Conservation (phyloP, 768 basidiomycete species). For the Leccinum rimulosum region DNA sequence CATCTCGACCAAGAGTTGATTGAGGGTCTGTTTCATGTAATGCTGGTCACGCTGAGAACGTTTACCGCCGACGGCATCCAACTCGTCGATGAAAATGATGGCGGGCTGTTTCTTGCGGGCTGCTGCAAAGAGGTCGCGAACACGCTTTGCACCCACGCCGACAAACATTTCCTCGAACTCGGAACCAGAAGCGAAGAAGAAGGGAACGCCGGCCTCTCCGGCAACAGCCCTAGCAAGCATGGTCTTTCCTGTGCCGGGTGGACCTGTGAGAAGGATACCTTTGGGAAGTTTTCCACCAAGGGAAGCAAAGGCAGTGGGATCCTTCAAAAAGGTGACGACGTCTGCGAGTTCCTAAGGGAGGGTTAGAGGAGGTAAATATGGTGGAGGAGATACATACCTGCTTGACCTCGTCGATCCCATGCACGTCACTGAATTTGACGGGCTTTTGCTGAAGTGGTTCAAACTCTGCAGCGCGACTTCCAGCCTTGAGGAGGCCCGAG, state of each 20-base stretch:
- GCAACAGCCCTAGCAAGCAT: slow-evolving; percentile 96
- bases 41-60: slow-evolving; percentile 81
- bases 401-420: slow-evolving; percentile 97
- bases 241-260: slow-evolving; percentile 80
- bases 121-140: slow-evolving; percentile 90
- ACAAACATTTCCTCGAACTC: slow-evolving; percentile 99
- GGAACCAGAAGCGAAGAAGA: slow-evolving; percentile 94
- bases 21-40: slow-evolving; percentile 92
- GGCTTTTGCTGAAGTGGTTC: slow-evolving; percentile 77
- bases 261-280: slow-evolving; percentile 87
- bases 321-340: slow-evolving; percentile 92
- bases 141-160: slow-evolving; percentile 91
- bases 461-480: slow-evolving; percentile 77
- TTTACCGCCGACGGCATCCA: slow-evolving; percentile 92
- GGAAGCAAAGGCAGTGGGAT: slow-evolving; percentile 84
- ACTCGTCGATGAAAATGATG: slow-evolving; percentile 97
- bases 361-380: neutral
- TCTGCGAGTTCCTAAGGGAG: slow-evolving; percentile 79
- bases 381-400: slow-evolving; percentile 48
- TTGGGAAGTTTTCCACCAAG: slow-evolving; percentile 94
- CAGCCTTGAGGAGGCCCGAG: slow-evolving; percentile 88
- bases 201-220: slow-evolving; percentile 96
- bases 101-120: slow-evolving; percentile 94
- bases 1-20: slow-evolving; percentile 95
- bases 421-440: slow-evolving; percentile 92